A percentile compares a stretch with the other conserved stretches of the same genome.
Conservation (phyloP, 176 grass and related monocot species). For the Otatea glauca region DNA sequence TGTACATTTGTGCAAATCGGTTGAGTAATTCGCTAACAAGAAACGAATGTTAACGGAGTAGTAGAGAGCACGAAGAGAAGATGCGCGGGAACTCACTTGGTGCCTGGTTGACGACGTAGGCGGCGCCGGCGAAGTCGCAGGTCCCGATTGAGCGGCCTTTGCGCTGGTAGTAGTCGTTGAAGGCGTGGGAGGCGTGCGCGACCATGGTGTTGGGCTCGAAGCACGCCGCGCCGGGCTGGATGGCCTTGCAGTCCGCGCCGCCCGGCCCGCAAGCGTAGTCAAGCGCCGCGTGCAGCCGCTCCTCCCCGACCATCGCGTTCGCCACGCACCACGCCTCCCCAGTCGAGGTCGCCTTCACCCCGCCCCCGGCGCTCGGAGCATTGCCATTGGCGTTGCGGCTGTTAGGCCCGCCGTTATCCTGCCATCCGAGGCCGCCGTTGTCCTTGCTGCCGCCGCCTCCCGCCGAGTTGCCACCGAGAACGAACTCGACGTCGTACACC, state of each 20-base stretch:
- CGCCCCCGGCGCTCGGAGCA: slow-evolving; percentile 1
- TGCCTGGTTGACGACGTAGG: slow-evolving; percentile 64
- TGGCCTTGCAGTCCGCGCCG: slow-evolving; percentile 75
- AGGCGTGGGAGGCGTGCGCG: slow-evolving; percentile 74
- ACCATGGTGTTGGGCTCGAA: slow-evolving; percentile 86
- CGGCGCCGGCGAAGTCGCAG: slow-evolving; percentile 83
- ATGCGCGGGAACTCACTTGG: slow-evolving; percentile 52
- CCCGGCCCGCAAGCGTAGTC: slow-evolving; percentile 89
- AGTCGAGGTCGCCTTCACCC: slow-evolving; percentile 48
- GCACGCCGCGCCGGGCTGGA: slow-evolving; percentile 82
- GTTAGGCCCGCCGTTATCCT: slow-evolving; percentile 41
- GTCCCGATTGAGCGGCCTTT: slow-evolving; percentile 63
- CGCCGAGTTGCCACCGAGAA: slow-evolving; percentile 41
- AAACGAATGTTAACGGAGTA: no score
- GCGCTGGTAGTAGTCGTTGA: slow-evolving; percentile 86
- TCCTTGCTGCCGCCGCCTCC: neutral
- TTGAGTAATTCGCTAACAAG: neutral
- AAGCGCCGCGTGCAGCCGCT: slow-evolving; percentile 64
- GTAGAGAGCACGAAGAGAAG: neutral
- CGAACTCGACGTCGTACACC: slow-evolving; percentile 87
- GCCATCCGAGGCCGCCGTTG: slow-evolving; percentile 50
- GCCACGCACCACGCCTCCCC: slow-evolving; percentile 90
- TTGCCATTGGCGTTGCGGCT: slow-evolving; percentile 9
- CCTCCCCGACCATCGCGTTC: slow-evolving; percentile 56
- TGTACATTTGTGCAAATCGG: neutral